These are phyloP conservation scores for Lycium ferocissimum DNA, from an alignment of 257 asterid species.

Conservation along the genomic window DNA sequence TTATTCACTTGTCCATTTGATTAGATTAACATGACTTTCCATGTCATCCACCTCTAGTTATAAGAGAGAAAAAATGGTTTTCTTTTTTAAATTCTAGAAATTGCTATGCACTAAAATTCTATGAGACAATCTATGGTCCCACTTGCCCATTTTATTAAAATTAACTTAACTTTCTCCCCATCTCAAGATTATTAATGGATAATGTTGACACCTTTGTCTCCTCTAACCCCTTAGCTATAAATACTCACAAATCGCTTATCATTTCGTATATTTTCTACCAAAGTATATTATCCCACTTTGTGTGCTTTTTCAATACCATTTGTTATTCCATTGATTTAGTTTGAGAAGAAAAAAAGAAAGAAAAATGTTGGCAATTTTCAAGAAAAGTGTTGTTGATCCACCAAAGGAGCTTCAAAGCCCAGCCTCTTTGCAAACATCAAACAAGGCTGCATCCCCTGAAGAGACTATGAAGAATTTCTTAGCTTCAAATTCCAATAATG, in stretches of 20 bases:
- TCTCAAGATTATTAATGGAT: conserved; percentile 49
- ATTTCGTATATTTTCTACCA: conserved; percentile 29
- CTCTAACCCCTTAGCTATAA: conserved; percentile 44
- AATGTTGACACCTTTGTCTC: conserved; percentile 52
- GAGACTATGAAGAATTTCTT: conserved; percentile 66
- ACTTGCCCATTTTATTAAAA: conserved; percentile 19
- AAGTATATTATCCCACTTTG: not conserved
- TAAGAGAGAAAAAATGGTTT: not conserved
- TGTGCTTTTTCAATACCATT: not conserved
- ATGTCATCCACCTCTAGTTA: not conserved
- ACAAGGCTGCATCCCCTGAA: conserved; percentile 50
- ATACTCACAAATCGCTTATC: conserved; percentile 41
- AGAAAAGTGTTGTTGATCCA: conserved; percentile 72
- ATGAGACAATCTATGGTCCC: not conserved
- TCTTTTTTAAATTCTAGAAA: not conserved
- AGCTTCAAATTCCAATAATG: conserved; percentile 55
- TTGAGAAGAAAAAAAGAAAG: not conserved
- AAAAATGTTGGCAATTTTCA: conserved; percentile 81
- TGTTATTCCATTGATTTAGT: conserved; percentile 16
- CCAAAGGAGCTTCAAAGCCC: conserved; percentile 85
- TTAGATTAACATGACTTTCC: not conserved
- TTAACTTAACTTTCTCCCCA: conserved; percentile 23
- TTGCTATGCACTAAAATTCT: not conserved
- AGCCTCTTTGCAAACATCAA: conserved; percentile 42
- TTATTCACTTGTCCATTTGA: not conserved